phyloP scores from a whole-genome alignment of 2,329 filamentous ascomycete species.

The Teratosphaeria viscida region DNA sequence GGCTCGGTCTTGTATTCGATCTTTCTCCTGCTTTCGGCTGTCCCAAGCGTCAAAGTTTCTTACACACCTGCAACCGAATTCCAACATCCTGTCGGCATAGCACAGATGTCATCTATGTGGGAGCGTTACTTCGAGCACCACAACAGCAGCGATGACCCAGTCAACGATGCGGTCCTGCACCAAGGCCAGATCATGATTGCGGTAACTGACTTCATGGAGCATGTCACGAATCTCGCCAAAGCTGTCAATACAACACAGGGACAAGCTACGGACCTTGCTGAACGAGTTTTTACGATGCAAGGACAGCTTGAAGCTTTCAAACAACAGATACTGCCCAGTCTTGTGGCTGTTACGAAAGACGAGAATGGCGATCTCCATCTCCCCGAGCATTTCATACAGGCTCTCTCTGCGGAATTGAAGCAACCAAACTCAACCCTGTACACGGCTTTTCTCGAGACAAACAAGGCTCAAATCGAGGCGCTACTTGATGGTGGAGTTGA shows the following conservation, averaged over 20 bases:
- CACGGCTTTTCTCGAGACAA: constrained; percentile 19
- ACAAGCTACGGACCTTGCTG: neutral
- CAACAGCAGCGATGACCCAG: neutral
- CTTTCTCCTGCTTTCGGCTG: neutral
- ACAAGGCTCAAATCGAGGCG: constrained; percentile 30
- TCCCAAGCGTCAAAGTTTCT: neutral
- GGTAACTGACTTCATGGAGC: too few relatives aligned
- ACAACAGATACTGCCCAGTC: neutral
- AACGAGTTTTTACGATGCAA: neutral
- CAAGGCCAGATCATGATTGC: neutral
- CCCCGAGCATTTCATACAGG: constrained; percentile 54
- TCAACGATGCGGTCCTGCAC: neutral
- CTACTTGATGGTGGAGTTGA: constrained; percentile 21
- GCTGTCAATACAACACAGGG: neutral
- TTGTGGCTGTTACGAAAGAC: constrained; percentile 11
- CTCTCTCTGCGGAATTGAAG: constrained; percentile 47
- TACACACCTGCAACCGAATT: neutral
- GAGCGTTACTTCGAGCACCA: neutral
- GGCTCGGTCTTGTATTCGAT: neutral
- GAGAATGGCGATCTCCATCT: constrained; percentile 45
- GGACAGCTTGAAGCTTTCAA: neutral
- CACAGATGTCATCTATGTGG: neutral
- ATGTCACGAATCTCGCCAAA: too few relatives aligned
- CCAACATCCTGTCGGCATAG: neutral
- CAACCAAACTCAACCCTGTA: constrained; percentile 36